phyloP scores from a whole-genome alignment of 352 stramenopile species.

The Pythium myriotylum region DNA sequence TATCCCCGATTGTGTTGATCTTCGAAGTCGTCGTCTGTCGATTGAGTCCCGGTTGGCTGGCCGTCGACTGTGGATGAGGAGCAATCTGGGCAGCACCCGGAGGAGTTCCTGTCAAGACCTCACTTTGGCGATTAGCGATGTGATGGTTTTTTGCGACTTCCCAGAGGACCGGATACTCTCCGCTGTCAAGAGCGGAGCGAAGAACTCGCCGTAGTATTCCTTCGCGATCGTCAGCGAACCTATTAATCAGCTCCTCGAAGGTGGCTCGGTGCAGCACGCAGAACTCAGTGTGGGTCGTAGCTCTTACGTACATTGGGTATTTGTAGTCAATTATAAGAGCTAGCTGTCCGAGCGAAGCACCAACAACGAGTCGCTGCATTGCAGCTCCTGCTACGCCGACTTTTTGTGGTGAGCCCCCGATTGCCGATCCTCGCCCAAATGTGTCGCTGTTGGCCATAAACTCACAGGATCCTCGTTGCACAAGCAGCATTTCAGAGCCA shows the following conservation, averaged over 20 bases:
- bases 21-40: no score
- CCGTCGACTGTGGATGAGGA: no score
- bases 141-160: neutral
- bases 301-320: slow-evolving; percentile 22
- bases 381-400: neutral
- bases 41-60: no score
- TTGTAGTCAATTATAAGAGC: slow-evolving; percentile 34
- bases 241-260: slow-evolving; percentile 28
- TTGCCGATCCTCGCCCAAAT: neutral
- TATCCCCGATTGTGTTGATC: no score
- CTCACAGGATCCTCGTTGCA: slow-evolving; percentile 35
- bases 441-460: slow-evolving; percentile 12
- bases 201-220: slow-evolving; percentile 29
- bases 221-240: slow-evolving; percentile 24
- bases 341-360: slow-evolving; percentile 26
- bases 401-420: neutral
- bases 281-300: slow-evolving; percentile 29
- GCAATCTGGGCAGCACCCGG: no score
- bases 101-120: no score
- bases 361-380: slow-evolving; percentile 10
- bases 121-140: no score
- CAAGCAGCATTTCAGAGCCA: slow-evolving; percentile 32
- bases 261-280: slow-evolving; percentile 14
- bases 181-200: slow-evolving; percentile 20
- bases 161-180: slow-evolving; percentile 31